These are phyloP conservation scores for Diaporthe amygdali DNA, from an alignment of 2,329 filamentous ascomycete species.

Conservation along the genomic window DNA sequence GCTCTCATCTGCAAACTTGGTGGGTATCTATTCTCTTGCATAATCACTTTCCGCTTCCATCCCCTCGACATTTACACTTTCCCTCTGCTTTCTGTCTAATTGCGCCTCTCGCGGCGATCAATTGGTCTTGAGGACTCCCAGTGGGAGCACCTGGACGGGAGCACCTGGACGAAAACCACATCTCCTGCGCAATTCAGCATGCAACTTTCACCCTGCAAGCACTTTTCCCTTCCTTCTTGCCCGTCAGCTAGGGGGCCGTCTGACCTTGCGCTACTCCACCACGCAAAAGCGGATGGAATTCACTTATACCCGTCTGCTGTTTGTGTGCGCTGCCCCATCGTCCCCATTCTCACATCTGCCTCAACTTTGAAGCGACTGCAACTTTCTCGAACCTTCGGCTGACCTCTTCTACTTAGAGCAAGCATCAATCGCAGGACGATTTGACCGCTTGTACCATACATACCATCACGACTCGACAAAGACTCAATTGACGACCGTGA, in stretches of 20 bases:
- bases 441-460: neutral
- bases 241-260: neutral
- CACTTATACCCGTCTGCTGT: neutral
- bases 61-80: neutral
- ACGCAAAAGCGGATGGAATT: too few species aligned
- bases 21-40: neutral
- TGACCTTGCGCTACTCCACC: neutral
- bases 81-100: neutral
- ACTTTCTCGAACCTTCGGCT: neutral
- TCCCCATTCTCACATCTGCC: neutral
- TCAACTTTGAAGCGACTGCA: neutral
- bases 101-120: neutral
- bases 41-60: neutral
- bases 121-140: neutral
- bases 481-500: neutral
- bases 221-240: neutral
- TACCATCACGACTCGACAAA: neutral
- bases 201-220: neutral
- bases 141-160: neutral
- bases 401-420: constrained; percentile 1
- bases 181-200: neutral
- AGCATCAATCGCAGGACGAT: neutral
- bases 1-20: neutral
- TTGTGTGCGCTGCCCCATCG: neutral
- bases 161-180: neutral